Conservation (phyloP, 805 yeast species). For the Cyberlindnera saturnus region DNA sequence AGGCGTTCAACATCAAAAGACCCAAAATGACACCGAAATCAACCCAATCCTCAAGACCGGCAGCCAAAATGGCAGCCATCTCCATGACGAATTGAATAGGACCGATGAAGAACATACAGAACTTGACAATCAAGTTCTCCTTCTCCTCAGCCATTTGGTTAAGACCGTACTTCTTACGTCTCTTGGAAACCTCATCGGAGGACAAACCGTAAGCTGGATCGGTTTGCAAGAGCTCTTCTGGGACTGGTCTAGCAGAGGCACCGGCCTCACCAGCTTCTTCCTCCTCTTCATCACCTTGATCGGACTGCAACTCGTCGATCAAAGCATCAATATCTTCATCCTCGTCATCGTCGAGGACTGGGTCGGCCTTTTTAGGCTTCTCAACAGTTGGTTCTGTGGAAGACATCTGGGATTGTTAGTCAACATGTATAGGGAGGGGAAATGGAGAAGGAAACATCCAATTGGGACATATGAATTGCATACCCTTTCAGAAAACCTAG, state of each 20-base stretch:
- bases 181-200: slow-evolving; percentile 68
- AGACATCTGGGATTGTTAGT: slow-evolving; percentile 21
- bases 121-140: slow-evolving; percentile 74
- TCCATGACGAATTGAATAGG: slow-evolving; percentile 97
- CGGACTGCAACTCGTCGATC: slow-evolving; percentile 69
- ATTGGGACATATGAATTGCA: neutral
- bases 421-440: neutral
- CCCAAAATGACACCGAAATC: slow-evolving; percentile 97
- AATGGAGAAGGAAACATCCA: neutral
- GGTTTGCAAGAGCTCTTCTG: slow-evolving; percentile 80
- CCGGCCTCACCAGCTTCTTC: slow-evolving; percentile 39
- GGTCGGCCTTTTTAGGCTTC: slow-evolving; percentile 45
- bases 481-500: no score
- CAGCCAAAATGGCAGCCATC: slow-evolving; percentile 92
- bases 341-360: slow-evolving; percentile 47
- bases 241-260: slow-evolving; percentile 67
- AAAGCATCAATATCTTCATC: slow-evolving; percentile 69
- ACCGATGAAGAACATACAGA: slow-evolving; percentile 84
- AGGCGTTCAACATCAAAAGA: slow-evolving; percentile 78
- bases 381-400: slow-evolving; percentile 46
- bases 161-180: slow-evolving; percentile 87
- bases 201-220: slow-evolving; percentile 74
- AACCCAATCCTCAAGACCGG: slow-evolving; percentile 97
- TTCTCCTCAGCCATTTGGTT: slow-evolving; percentile 89
- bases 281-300: slow-evolving; percentile 50